phyloP scores from a whole-genome alignment of 2,329 filamentous ascomycete genomes.

The Microsporum canis region DNA sequence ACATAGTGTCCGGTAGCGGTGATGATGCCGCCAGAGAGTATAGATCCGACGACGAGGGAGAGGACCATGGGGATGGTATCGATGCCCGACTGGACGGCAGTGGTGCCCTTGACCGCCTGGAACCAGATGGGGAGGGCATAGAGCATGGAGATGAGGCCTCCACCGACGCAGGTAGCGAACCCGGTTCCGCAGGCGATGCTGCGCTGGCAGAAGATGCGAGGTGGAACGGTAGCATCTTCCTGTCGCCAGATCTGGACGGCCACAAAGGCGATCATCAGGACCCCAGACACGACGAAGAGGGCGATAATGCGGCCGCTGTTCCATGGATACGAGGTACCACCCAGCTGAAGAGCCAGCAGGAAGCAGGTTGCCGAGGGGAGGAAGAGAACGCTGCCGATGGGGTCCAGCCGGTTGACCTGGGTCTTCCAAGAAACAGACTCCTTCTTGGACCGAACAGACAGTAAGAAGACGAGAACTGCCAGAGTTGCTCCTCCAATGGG shows the following conservation, averaged over 20 bases:
- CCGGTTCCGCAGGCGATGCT: neutral
- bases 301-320: conserved; percentile 16
- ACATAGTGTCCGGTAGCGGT: conserved; percentile 14
- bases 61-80: conserved; percentile 28
- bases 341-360: conserved; percentile 21
- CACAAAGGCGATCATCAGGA: conserved; percentile 14
- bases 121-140: conserved; percentile 27
- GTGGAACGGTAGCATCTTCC: conserved; percentile 20
- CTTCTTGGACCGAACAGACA: conserved; percentile 5
- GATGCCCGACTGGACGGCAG: conserved; percentile 27
- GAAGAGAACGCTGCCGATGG: conserved; percentile 33
- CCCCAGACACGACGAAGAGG: conserved; percentile 14
- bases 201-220: conserved; percentile 6
- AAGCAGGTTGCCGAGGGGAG: conserved; percentile 26
- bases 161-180: neutral
- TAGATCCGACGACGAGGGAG: conserved; percentile 17
- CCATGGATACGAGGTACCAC: conserved; percentile 17
- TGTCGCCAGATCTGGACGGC: conserved; percentile 11
- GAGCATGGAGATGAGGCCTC: neutral
- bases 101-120: conserved; percentile 33
- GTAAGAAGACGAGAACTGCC: conserved; percentile 3
- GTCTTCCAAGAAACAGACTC: neutral
- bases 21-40: conserved; percentile 8
- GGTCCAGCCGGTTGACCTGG: conserved; percentile 15
- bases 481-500: conserved; percentile 9